Evolutionary conservation across 176 grass and related monocot genomes (phyloP), one percentile per base, ranked within the genome.

Genomic region (Bolboschoenus planiculmis): DNA sequence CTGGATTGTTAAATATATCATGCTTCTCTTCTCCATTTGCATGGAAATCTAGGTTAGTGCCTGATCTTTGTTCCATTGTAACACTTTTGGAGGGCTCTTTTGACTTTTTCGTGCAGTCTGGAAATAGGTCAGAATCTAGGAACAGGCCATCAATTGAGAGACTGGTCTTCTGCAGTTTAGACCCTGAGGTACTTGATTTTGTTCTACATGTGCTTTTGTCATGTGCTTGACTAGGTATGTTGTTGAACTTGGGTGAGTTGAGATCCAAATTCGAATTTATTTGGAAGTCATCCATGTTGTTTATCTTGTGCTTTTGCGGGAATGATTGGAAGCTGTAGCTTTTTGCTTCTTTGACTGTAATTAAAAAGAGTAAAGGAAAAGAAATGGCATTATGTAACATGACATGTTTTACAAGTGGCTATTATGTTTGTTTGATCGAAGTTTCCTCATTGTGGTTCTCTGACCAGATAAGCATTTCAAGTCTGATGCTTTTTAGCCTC

Each of bases 21-120:
- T 10, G 11, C 37, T 79, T 85, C 29, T 65, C 84, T 85, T 80
- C 57, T 58, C 36, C 70, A 34, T 40, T 85, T 80, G 78, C 78
- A 80, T 26, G 16, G 7, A 80, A 58, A 58, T 43, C 36, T 35
- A 59, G n/a, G 78, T 43, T 40, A 9, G 78, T 60, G 54, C 78
- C 27, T 26, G 35, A 62, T 64, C 33, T 82, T 65, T 82, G 79
- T 46, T 82, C 79, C 14, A 63, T 43, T 63, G 24, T 63, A 46
- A 46, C 79, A 65, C 79, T 82, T 48, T 27, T 82, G 34, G 56
- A 82, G 79, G 79, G 55, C 20, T 82, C 42, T 62, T 46, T 63
- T 63, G 79, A 62, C n/a, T 29, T 82, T 48, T 23, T 63, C 40
- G 20, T 65, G 4, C 39, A 26, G 20, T 62, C 57, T 18, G 79